Base-by-base conservation (phyloP, 495 filamentous ascomycete species). In the Annulohypoxylon stygium region DNA sequence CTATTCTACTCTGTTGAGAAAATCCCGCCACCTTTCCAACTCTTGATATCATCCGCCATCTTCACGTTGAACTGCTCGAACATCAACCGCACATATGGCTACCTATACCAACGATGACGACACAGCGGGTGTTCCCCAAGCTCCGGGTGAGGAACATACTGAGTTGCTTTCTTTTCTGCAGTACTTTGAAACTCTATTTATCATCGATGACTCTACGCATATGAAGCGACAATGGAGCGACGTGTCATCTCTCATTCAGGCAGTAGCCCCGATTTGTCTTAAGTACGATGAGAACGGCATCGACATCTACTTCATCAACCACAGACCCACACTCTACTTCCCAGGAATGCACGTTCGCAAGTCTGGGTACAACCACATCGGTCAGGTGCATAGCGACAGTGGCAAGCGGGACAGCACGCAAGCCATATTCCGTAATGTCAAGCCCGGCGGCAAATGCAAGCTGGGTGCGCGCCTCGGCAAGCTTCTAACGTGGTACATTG, bases 241-340 rank as follows among this genome's bases (percentile, higher is more conserved):
- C 41, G 71, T 74, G 10, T 74, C 71, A 4, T 61, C 71, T 12
- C 55, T 74, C 20, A 69, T 74, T 33, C 71, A 74, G 23, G 71
- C 65, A 5, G 71, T 74, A 4, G 71, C 71, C 8, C 71, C 71
- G 0, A 45, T 65, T 8, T 74, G 71, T 37, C 71, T 74, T 20
- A 54, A 74, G 14, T 74, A 74, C 50, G 71, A 74, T 30, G 71
- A 74, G 48, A 74, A 74, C 55, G 71, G 71, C n/a, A 69, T 74
- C 61, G 71, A 74, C 57, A 39, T 74, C 55, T 74, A 74, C 61
- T 74, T 74, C 60, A 53, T 74, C 55, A 74, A 74, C 57, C 71
- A 74, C 50, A 62, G 71, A 10, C 71, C 71, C 37, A 65, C n/a
- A n/a, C 50, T 74, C 14, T 74, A 74, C 48, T 74, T 74, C 65